Evolutionary conservation across 179 eudicot genomes (phyloP), one percentile per base, ranked within the genome.

Genomic region (Heliamphora ciliata): DNA sequence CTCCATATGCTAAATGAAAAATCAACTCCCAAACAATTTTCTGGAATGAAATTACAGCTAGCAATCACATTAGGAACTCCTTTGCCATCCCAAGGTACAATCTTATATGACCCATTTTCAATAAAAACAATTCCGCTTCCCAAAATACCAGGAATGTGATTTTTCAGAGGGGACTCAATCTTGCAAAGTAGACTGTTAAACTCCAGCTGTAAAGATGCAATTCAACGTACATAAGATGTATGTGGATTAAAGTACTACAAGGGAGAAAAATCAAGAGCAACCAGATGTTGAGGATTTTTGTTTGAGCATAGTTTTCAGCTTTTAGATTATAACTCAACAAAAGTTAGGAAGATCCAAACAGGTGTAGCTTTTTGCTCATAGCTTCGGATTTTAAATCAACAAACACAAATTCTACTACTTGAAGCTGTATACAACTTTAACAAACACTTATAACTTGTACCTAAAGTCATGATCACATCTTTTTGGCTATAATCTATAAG

Each of bases 71-170:
- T 87, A 73, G 97, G 99, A 59, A 94, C 80, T 72, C 88, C 89
- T 81, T 82, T 91, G 67, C 98, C 98, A 86, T 91, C 92, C 99
- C 99, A 96, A 54, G 94, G 89, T 58, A 88, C 80, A 60, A 91
- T 85, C 82, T 82, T 89, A 85, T 90, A 89, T 51, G 88, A 86
- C 71, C 90, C 96, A 85, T 91, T 88, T 55, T 91, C 93, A 65
- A 86, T 81, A 75, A 79, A 84, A 63, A 96, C 84, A 84, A 96
- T 86, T 69, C 99, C 99, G 86, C 98, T 91, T 17, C 93, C 94
- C 84, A 94, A 84, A 81, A 96, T 87, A 86, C 85, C 84, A 79
- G 99, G 99, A 65, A 94, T 89, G 83, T 89, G 89, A 60, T 91
- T 88, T 87, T 87, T 86, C 85, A 94, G 79, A 63, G 90, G 86